Conservation (phyloP, 352 stramenopile species). For the Saprolegnia diclina region DNA sequence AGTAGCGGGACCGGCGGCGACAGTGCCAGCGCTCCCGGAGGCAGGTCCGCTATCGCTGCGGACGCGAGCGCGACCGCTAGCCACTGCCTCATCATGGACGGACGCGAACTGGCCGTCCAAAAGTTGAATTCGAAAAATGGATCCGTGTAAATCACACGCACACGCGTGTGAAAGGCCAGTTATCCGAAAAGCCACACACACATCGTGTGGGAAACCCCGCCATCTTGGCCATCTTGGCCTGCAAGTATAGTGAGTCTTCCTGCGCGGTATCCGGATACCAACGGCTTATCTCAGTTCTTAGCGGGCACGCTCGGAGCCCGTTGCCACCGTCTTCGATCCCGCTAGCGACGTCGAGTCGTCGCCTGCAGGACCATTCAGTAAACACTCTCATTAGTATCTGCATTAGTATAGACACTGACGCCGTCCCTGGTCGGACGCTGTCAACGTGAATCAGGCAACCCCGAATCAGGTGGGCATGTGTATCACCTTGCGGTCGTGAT, state of each 20-base stretch:
- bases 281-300: background rate
- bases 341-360: no score
- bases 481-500: no score
- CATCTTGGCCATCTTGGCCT: background rate
- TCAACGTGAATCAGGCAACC: no score
- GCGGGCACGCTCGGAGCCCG: no score
- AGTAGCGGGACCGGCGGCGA: background rate
- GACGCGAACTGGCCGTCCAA: constrained; percentile 2
- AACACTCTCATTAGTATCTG: no score
- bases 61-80: background rate
- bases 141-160: constrained; percentile 8
- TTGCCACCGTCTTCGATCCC: no score
- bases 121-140: constrained; percentile 4
- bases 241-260: background rate
- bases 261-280: background rate
- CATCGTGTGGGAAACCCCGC: background rate
- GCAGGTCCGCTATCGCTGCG: background rate
- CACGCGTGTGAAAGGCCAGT: background rate
- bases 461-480: no score
- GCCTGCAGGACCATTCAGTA: no score
- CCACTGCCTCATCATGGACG: constrained; percentile 4
- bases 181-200: background rate
- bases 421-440: no score
- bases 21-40: background rate
- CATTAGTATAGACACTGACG: no score